Evolutionary conservation across 2,329 filamentous ascomycete genomes (phyloP), one percentile per base, ranked within the genome.

Genomic region (Dryadomyces sulphureus): DNA sequence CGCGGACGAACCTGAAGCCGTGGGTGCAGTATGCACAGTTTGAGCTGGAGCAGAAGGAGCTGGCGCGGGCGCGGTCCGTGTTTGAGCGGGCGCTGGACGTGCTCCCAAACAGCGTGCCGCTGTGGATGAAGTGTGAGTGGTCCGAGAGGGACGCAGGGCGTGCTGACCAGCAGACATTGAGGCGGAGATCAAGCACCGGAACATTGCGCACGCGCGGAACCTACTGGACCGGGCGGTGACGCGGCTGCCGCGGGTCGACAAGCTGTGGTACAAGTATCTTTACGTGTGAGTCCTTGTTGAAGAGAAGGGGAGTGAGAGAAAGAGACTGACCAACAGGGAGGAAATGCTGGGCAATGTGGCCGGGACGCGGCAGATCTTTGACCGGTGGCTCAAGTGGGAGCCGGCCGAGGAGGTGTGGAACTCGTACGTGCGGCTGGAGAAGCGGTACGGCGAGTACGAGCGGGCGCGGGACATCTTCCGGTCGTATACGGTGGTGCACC

Each of bases 211-310:
- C 72, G 89, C 92, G 30, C 74, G 92, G 48, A 98, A 98, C 60
- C 65, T 98, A 44, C 76, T 98, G 45, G 92, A 98, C 61, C 81
- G 92, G 46, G 89, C 92, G n/a, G 86, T 96, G 45, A 88, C 88
- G 1, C 85, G 93, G 47, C 69, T 95, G 35, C 92, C 92, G 5
- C 73, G 92, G 48, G 77, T 96, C 36, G 88, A 96, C 61, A 96
- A 96, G 70, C 68, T 98, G 30, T 98, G 92, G 92, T 98, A 94
- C 70, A 96, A 96, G 62, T 98, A 95, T 69, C 87, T 94, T 22
- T 54, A 54, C 43, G 53, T 54, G 52, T 53, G 47, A 44, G 51
- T 21, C 24, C n/a, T n/a, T n/a, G n/a, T n/a, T n/a, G n/a, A n/a
- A n/a, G n/a, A n/a, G n/a, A n/a, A n/a, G n/a, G n/a, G n/a, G n/a